Evolutionary conservation across 192 early-diverging fungal species (phyloP), one percentile per base, ranked within the genome.

Genomic region (Umbelopsis ramanniana): DNA sequence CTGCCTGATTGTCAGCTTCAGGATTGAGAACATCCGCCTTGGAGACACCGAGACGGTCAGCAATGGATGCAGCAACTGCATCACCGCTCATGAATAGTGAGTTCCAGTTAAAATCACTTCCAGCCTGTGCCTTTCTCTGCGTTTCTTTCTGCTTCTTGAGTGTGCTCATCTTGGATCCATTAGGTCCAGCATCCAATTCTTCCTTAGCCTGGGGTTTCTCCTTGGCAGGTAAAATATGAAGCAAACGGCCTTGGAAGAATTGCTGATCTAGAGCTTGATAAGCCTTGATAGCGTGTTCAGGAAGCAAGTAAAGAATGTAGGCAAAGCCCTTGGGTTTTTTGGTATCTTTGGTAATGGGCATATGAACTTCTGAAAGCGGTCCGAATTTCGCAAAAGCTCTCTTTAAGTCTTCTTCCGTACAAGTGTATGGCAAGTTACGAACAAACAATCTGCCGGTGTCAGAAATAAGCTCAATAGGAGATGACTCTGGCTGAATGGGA

Each of bases 401-500:
- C 52, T 92, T 88, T 38, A 99, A 77, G 70, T 99, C 97, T 9
- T 96, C 89, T 67, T 91, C 91, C 0, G 95, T 94, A 67, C 93
- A 92, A 53, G 92, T 84, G 83, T 94, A 99, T 23, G 97, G 85
- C 38, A 99, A 85, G 76, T 99, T 99, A 67, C 92, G 89, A 48
- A 99, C 87, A 86, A 95, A 97, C 29, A 99, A 84, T 23, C 97
- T 91, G 0, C 96, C 97, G 17, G 97, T 99, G 55, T 99, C 96
- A 3, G 89, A 84, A 81, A 99, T 97, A 22, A 92, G 80, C 21
- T 92, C 88, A 29, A 84, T 84, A 33, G 88, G 74, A 0, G 80
- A 71, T 21, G 74, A 72, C 23, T 80, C 75, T 46, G 76, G 74
- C 52, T 85, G 82, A 29, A 74, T 79, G 35, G 82, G 73, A 21